These are phyloP conservation scores for Brassica carinata DNA, from an alignment of 345 rosid genomes.

Conservation along the genomic window DNA sequence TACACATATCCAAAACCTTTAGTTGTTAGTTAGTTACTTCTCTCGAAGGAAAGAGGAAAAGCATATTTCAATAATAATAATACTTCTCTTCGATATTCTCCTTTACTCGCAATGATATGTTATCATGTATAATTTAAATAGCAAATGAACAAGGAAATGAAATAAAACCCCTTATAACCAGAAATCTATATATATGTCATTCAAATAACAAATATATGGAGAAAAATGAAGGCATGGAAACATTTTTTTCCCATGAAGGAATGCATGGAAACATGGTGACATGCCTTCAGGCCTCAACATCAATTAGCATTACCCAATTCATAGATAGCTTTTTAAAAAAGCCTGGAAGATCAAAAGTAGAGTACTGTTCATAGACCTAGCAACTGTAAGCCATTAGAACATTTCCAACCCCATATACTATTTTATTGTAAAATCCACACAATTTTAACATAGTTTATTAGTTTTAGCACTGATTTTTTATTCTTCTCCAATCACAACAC, in stretches of 20 bases:
- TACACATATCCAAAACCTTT: conserved; percentile 28
- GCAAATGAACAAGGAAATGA: neutral
- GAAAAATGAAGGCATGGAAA: neutral
- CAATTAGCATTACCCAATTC: no score
- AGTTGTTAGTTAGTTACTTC: conserved; percentile 34
- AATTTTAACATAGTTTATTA: no score
- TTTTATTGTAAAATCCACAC: no score
- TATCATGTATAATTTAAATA: neutral
- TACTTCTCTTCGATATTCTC: neutral
- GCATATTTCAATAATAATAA: neutral
- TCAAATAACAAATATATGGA: neutral
- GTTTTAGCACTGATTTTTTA: no score
- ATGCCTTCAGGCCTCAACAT: no score
- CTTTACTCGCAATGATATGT: neutral
- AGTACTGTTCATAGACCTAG: no score
- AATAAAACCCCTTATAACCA: neutral
- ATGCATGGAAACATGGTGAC: no score
- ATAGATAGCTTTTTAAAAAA: no score
- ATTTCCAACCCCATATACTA: no score
- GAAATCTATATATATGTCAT: neutral
- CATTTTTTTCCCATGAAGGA: neutral
- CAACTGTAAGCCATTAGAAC: no score
- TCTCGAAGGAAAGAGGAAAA: conserved; percentile 1
- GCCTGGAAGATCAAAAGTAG: no score
- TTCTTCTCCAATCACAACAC: no score